Base-by-base conservation (phyloP, 2,329 filamentous ascomycete genomes). In the Aureobasidium sp. region DNA sequence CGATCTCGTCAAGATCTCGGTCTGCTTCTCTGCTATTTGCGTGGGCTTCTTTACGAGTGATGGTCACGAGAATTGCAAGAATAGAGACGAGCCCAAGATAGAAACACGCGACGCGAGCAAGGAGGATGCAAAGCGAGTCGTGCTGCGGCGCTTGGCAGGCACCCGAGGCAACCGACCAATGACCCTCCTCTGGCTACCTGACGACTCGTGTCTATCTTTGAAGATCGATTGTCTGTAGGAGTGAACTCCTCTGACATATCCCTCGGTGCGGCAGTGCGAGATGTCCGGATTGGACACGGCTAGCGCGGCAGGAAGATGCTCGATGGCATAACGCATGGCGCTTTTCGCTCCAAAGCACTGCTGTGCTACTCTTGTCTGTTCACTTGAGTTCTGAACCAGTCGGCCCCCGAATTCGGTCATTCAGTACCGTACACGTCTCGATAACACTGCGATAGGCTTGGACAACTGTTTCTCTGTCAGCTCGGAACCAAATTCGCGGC, bases 371-470 rank as follows among this genome's bases (percentile, higher is more conserved):
- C n/a, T n/a, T n/a, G 16, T 25, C 53, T 43, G 15, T 45, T 15
- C 23, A 7, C 31, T 58, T 7, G 3, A 40, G 16, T 3, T 3
- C 16, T 42, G 6, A 10, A 13, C 36, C 38, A 43, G 1, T 4
- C 31, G 2, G 16, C 10, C 18, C 11, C 23, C 4, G 7, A 23
- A 1, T 11, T 16, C 2, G 10, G 16, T 47, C 55, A 59, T 15
- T 36, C 36, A 15, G 38, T 10, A 20, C 55, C 53, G 11, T 58
- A 65, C 9, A 65, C 62, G 25, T 65, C 62, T 25, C 36, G n/a
- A 13, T 65, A 65, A 50, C 62, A 65, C n/a, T 65, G 62, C 42
- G 8, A 31, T n/a, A 58, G 15, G n/a, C n/a, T 33, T 2, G 62
- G 62, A 25, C 62, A 65, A 48, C 48, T 64, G 42, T 10, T 15